Base-by-base conservation (phyloP, 129 eudicot genomes). In the Lonicera japonica region DNA sequence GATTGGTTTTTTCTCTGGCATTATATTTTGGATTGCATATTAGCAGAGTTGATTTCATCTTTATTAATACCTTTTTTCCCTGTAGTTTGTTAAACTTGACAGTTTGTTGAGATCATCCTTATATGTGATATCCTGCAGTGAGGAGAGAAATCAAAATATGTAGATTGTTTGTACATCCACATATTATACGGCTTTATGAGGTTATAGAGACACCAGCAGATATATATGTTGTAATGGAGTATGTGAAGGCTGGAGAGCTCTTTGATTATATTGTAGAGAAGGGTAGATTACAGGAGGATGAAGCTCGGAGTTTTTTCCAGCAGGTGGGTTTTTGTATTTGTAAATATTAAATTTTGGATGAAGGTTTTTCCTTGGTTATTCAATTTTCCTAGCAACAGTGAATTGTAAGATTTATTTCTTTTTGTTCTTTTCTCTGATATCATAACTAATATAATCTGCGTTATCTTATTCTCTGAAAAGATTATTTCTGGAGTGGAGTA, bases 201-300 rank as follows among this genome's bases (percentile, higher is more conserved):
- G 96, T 88, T 68, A 88, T 88, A 66, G 96, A 88, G 82, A 88
- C 96, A 60, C 96, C 87, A n/a, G 56, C 87, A 6, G 94, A 88
- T 68, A 82, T 85, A 58, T 85, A 77, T 66, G 89, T 88, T n/a
- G 87, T 88, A 20, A 88, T 88, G 89, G 96, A 88, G 79, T 81
- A 84, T 72, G 92, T 88, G 56, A 79, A 78, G 55, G 79, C 83
- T 40, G 96, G 96, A 56, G 96, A 88, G 70, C 85, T 88, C 58
- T 88, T 88, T 80, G 96, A 88, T 78, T 88, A 88, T 64, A 88
- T 88, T 69, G 96, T 88, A 48, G 94, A 88, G 74, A 88, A 85
- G 82, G 94, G 96, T 17, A 85, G 89, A 70, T 68, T 88, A 69
- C 87, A 84, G 54, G 96, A 88, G 70, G 79, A 79, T 75, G 96